A percentile compares a stretch with the other conserved stretches of the same genome.
These are phyloP conservation scores for Puccinia hordei DNA, from an alignment of 1,284 basidiomycete genomes.

Conservation along the genomic window DNA sequence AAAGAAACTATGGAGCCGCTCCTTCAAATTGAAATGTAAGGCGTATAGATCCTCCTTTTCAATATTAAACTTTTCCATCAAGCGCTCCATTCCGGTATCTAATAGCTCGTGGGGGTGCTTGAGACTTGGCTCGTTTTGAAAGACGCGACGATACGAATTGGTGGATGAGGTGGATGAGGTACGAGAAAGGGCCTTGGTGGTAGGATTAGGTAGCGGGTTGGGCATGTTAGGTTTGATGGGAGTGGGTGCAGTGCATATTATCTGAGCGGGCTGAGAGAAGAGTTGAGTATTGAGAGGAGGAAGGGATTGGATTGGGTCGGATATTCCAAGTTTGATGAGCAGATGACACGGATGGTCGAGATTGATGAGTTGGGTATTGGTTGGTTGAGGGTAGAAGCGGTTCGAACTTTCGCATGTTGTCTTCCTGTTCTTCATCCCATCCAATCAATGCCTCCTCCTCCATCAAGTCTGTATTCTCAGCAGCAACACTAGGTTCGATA, in stretches of 20 bases:
- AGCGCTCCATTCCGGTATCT: background rate
- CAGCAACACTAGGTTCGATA: background rate
- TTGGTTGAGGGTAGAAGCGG: slow-evolving; percentile 27
- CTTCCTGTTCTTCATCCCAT: slow-evolving; percentile 26
- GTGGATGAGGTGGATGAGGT: slow-evolving; percentile 4
- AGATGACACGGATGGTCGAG: background rate
- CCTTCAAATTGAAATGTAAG: slow-evolving; percentile 36
- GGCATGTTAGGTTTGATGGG: slow-evolving; percentile 1
- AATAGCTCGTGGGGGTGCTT: background rate
- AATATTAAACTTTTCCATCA: slow-evolving; percentile 16
- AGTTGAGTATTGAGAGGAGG: slow-evolving; percentile 23
- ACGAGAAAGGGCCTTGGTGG: background rate
- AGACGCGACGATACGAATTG: background rate
- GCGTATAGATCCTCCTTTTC: slow-evolving; percentile 4
- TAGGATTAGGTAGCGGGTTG: background rate
- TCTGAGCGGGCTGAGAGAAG: background rate
- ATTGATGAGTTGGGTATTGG: background rate
- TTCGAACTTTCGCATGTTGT: slow-evolving; percentile 10
- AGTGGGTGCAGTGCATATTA: slow-evolving; percentile 18
- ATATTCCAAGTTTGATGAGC: background rate
- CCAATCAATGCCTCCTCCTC: slow-evolving; percentile 17
- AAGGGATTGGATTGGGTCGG: background rate
- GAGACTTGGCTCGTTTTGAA: background rate
- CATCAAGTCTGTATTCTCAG: background rate
- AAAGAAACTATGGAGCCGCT: slow-evolving; percentile 43